phyloP scores from a whole-genome alignment of 495 filamentous ascomycete genomes.

The Talaromyces nanjingensis region DNA sequence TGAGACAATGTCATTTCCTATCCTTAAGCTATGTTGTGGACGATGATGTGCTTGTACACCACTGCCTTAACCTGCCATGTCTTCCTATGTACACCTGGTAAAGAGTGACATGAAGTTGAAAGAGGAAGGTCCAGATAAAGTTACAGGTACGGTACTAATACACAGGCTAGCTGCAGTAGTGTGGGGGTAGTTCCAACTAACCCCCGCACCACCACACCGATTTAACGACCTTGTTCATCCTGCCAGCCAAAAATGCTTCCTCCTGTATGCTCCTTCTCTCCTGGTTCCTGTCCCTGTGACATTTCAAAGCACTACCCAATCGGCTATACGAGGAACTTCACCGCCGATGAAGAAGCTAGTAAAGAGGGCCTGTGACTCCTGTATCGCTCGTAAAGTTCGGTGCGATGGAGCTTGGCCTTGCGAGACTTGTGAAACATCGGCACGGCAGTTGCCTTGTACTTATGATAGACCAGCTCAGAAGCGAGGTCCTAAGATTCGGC shows the following conservation, averaged over 20 bases:
- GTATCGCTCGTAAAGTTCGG: constrained; percentile 27
- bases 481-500: constrained; percentile 24
- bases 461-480: constrained; percentile 23
- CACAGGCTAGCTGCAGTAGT: not conserved
- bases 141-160: not conserved
- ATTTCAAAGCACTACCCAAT: not conserved
- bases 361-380: constrained; percentile 27
- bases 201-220: not conserved
- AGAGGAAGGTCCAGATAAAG: not conserved
- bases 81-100: not conserved
- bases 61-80: not conserved
- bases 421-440: constrained; percentile 18
- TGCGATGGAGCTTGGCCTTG: constrained; percentile 27
- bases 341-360: constrained; percentile 16
- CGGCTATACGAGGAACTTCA: not conserved
- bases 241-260: too few species aligned
- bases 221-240: not conserved
- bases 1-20: not conserved
- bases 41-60: not conserved
- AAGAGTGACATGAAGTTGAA: not conserved
- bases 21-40: not conserved
- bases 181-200: not conserved
- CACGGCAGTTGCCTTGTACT: constrained; percentile 19
- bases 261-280: not conserved
- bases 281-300: not conserved